Evolutionary conservation across 176 grass and related monocot species (phyloP).

Genomic region (Thinopyrum elongatum): DNA sequence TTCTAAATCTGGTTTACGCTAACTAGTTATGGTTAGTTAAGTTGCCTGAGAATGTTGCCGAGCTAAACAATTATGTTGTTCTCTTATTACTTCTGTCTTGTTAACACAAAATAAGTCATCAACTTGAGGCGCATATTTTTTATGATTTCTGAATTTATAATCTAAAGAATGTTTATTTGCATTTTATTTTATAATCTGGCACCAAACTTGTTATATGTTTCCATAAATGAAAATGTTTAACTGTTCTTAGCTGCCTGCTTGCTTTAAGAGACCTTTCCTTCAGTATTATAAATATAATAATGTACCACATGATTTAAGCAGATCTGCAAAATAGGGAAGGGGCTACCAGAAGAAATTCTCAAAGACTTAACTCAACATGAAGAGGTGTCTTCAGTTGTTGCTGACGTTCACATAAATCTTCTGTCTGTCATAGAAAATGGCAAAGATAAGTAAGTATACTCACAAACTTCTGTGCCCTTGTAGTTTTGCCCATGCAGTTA

Average conservation of each 20-base stretch:
- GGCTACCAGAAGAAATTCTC: constrained; percentile 59
- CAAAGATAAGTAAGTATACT: constrained; percentile 45
- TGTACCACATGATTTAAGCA: constrained; percentile 24
- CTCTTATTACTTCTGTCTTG: background rate
- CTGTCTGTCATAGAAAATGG: constrained; percentile 61
- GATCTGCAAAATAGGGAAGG: constrained; percentile 69
- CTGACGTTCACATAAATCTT: constrained; percentile 68
- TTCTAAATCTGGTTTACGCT: background rate
- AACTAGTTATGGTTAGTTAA: background rate
- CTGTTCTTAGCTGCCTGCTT: background rate
- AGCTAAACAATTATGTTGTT: background rate
- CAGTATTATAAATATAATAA: constrained; percentile 5
- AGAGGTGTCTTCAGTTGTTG: constrained; percentile 42
- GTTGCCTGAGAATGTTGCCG: background rate
- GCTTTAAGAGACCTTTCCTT: constrained; percentile 16
- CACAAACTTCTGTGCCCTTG: background rate
- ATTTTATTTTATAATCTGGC: background rate
- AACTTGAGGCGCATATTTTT: background rate
- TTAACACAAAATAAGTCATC: background rate
- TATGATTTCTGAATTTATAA: background rate
- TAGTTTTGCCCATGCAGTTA: constrained; percentile 11
- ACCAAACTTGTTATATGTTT: background rate
- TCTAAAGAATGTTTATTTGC: background rate
- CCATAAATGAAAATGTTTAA: constrained; percentile 6
- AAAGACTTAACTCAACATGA: constrained; percentile 54